A percentile compares a stretch with the other conserved stretches of the same genome.
These are phyloP conservation scores for Tolypocladium inflatum DNA, from an alignment of 2,329 filamentous ascomycete genomes.

Conservation along the genomic window DNA sequence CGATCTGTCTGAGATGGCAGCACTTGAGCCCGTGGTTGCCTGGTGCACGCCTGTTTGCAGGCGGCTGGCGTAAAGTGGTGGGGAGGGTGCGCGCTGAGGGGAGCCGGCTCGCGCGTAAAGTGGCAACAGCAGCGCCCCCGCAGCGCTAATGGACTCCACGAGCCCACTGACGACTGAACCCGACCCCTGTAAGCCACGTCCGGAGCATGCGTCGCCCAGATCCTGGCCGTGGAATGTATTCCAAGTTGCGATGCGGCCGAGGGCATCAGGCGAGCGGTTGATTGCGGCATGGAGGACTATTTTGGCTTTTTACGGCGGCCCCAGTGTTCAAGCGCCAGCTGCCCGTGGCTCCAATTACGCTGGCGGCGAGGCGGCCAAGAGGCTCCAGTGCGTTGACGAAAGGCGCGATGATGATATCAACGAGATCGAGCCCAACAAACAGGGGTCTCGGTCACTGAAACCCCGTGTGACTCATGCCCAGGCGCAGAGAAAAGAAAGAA, in stretches of 20 bases:
- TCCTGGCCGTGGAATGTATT: not conserved
- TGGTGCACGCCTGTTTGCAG: not conserved
- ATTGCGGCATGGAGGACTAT: not conserved
- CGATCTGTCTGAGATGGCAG: not conserved
- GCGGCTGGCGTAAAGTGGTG: conserved; percentile 1
- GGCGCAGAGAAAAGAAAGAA: conserved; percentile 6
- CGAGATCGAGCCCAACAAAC: conserved; percentile 6
- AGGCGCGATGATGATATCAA: too few relatives aligned
- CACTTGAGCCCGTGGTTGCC: not conserved
- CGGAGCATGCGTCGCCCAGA: not conserved
- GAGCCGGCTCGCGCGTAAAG: conserved; percentile 6
- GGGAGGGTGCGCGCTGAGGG: not conserved
- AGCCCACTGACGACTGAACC: conserved; percentile 6
- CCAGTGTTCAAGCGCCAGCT: not conserved
- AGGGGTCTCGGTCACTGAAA: conserved; percentile 8
- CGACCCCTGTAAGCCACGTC: conserved; percentile 4
- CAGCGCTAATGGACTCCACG: not conserved
- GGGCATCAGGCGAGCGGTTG: not conserved
- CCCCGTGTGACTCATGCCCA: conserved; percentile 12
- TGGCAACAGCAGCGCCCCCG: conserved; percentile 4
- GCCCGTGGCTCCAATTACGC: not conserved
- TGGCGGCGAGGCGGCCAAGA: not conserved
- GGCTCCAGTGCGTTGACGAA: not conserved
- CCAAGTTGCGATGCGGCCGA: not conserved
- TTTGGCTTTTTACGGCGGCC: not conserved